Evolutionary conservation across 352 stramenopile genomes (phyloP), one percentile per base, ranked within the genome.

Genomic region (Globisporangium viniferum): DNA sequence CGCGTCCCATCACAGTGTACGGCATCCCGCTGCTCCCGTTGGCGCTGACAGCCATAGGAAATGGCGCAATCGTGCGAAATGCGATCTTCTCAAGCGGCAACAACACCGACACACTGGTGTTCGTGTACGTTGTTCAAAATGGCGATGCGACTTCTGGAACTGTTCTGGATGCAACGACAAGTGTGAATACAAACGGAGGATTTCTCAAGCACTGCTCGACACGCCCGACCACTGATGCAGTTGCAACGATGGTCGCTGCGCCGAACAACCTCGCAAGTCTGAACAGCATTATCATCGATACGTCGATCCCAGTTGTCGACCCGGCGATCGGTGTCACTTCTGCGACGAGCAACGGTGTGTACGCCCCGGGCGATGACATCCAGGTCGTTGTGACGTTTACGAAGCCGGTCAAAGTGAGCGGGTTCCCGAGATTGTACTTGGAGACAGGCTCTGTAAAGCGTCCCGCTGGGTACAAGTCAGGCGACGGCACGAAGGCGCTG

Each of bases 171-270:
- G 82, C 85, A 53, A 85, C 73, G 20, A 68, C 77, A 1, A 79
- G 64, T 18, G 78, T 95, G 22, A 81, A 89, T 20, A 59, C 83
- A 5, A 90, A 89, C 24, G 84, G 78, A 49, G 84, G 78, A 14
- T 90, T 82, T 46, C 84, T 95, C 48, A 92, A 93, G 60, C 83
- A 88, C 57, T 82, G 80, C 29, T 91, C 82, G 2, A 88, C 84
- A 2, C 75, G 81, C 0, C 85, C 86, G 9, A 95, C 82, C 0
- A 92, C 83, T 0, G 80, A 91, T 58, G 82, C 74, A 0, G 35
- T 76, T 33, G 20, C 81, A 2, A 74, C 75, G 14, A 93, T 95
- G 78, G 66, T 71, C 3, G 64, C 64, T 5, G 73, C 78, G 1
- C 73, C 79, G 0, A 70, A 68, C 0, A 92, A 86, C 54, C 78